phyloP scores from a whole-genome alignment of 129 eudicot genomes.

The Flaveria sonorensis region DNA sequence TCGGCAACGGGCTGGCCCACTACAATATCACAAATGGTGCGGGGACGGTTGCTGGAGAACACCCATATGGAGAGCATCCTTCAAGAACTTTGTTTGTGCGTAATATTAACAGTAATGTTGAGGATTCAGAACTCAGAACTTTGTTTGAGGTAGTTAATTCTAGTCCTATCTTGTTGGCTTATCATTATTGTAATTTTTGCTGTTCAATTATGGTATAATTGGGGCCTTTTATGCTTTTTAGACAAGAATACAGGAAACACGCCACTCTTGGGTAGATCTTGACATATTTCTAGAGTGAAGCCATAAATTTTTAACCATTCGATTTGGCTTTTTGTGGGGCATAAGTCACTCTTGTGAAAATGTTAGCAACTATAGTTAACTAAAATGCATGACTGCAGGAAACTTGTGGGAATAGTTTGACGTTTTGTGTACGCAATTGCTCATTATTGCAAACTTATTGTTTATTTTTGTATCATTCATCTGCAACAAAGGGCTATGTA shows the following conservation, averaged over 20 bases:
- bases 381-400: neutral
- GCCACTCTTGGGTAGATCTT: constrained; percentile 9
- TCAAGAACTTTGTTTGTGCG: constrained; percentile 92
- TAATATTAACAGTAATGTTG: constrained; percentile 88
- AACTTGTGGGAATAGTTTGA: neutral
- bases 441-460: neutral
- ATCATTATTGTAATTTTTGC: neutral
- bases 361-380: neutral
- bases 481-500: constrained; percentile 1
- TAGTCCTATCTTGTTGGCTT: constrained; percentile 14
- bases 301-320: neutral
- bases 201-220: constrained; percentile 11
- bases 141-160: constrained; percentile 74
- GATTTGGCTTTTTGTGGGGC: neutral
- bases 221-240: neutral
- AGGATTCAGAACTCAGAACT: constrained; percentile 77
- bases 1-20: constrained; percentile 53
- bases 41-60: constrained; percentile 85
- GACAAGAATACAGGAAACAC: constrained; percentile 3
- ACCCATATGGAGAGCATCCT: constrained; percentile 95
- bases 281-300: neutral
- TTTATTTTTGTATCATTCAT: constrained; percentile 5
- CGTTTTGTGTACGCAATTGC: constrained; percentile 7
- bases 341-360: neutral
- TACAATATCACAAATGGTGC: constrained; percentile 48